Base-by-base conservation (phyloP, 106 monocot species). In the Platanthera guangdongensis region DNA sequence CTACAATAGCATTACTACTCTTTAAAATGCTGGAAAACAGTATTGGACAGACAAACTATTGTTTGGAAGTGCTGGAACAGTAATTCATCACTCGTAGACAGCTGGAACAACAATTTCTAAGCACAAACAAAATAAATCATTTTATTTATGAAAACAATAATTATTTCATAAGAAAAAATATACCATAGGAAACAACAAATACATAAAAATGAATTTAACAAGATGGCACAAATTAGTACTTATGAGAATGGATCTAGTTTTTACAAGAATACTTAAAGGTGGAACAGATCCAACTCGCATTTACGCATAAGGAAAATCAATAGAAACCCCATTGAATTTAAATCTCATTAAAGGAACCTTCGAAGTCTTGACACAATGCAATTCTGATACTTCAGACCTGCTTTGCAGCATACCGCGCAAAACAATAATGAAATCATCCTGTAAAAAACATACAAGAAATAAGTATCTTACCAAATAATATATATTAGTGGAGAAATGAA, bases 241-340 rank as follows among this genome's bases (percentile, higher is more conserved):
- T 65, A 11, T 65, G 3, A 65, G 32, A 30, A 65, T 65, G 28
- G 65, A 32, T 65, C 16, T 3, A 32, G 32, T 65, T 30, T 65
- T 4, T 4, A 32, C 18, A 65, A 65, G 52, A 18, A 21, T 52
- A 82, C 84, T 78, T 77, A 84, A 78, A 78, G 78, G 78, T 51
- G 78, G 68, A 74, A 85, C 78, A 46, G 85, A 77, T 32, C 22
- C 18, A 50, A 60, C 78, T 46, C 72, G 47, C 75, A 85, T 68
- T 67, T 76, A 81, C 9, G 78, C 78, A 78, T 78, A 85, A 57
- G 85, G 85, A 85, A 85, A 81, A 74, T 81, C 85, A 54, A 85
- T 78, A 8, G 78, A 57, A 16, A 85, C 64, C 32, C 85, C 85
- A 85, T 72, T 81, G 78, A 79, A 85, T 52, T 85, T 85, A 72